These are phyloP conservation scores for Hygrophila difformis DNA, from an alignment of 257 asterid species.

Conservation along the genomic window DNA sequence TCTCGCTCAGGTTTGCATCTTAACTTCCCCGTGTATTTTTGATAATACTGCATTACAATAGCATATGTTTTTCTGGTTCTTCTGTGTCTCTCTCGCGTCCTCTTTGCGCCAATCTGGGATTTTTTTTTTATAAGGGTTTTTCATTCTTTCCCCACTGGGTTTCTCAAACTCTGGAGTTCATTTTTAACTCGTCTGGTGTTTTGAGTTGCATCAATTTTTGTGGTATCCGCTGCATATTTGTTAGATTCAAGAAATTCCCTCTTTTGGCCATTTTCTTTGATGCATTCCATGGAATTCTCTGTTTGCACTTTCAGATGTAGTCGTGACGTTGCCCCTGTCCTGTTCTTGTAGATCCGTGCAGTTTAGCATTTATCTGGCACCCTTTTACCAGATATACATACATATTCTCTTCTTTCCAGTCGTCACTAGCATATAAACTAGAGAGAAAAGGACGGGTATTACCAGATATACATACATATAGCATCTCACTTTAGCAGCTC, in stretches of 20 bases:
- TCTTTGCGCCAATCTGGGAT: too few relatives aligned
- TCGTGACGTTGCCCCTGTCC: conserved; percentile 3
- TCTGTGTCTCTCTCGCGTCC: too few relatives aligned
- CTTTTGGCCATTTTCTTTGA: conserved; percentile 7
- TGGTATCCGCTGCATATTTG: conserved; percentile 4
- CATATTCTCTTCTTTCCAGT: background rate
- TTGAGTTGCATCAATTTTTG: background rate
- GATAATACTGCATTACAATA: background rate
- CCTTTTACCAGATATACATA: background rate
- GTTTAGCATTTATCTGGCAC: conserved; percentile 1
- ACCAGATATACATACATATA: too few relatives aligned
- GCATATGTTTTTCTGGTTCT: background rate
- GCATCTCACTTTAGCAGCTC: too few relatives aligned
- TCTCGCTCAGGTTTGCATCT: conserved; percentile 24
- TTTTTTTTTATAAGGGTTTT: too few relatives aligned
- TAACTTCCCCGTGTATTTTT: background rate
- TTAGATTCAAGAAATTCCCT: conserved; percentile 10
- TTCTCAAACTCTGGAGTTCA: background rate
- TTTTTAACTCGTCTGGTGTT: background rate
- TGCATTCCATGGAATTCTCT: conserved; percentile 4
- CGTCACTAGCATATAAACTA: background rate
- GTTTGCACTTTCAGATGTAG: background rate
- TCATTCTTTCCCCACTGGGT: conserved; percentile 4
- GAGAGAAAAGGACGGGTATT: background rate
- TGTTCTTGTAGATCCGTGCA: conserved; percentile 22